Evolutionary conservation across 2,329 filamentous ascomycete species (phyloP).

Genomic region (Claviceps sp.): DNA sequence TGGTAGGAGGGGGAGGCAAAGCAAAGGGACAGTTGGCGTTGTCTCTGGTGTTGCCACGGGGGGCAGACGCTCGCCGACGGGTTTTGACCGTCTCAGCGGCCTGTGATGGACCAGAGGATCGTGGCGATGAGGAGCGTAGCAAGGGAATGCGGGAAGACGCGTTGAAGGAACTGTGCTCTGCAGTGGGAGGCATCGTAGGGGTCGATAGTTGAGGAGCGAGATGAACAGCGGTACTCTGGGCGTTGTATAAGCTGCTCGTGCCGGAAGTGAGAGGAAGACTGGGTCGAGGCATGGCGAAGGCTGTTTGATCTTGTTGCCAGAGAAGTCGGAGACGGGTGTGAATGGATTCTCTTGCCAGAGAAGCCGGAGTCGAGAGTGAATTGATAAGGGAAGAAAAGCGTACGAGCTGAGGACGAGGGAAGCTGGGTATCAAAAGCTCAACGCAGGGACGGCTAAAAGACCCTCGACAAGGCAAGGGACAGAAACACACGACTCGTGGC

Average conservation of each 20-base stretch:
- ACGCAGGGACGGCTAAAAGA: too few relatives aligned
- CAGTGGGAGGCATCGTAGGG: slow-evolving; percentile 43
- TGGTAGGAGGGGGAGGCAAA: slow-evolving; percentile 80
- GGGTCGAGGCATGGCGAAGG: slow-evolving; percentile 19
- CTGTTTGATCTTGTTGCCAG: neutral
- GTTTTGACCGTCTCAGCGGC: slow-evolving; percentile 38
- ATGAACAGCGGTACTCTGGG: slow-evolving; percentile 48
- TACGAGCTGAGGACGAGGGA: too few relatives aligned
- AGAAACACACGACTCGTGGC: too few relatives aligned
- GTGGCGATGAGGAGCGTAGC: slow-evolving; percentile 10
- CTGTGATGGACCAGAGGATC: slow-evolving; percentile 30
- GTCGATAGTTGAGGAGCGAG: slow-evolving; percentile 64
- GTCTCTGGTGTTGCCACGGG: slow-evolving; percentile 30
- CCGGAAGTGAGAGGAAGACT: slow-evolving; percentile 56
- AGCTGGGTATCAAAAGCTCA: too few relatives aligned
- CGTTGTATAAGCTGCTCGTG: slow-evolving; percentile 58
- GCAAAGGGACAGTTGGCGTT: slow-evolving; percentile 49
- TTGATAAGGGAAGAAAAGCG: too few relatives aligned
- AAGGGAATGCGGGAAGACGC: slow-evolving; percentile 5
- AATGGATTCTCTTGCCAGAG: neutral
- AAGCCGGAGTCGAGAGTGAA: neutral
- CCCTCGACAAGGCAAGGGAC: too few relatives aligned
- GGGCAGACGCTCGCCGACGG: slow-evolving; percentile 36
- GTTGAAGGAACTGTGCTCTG: slow-evolving; percentile 18
- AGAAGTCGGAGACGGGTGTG: neutral